Base-by-base conservation (phyloP, 2,329 filamentous ascomycete genomes). In the Dactylellina cionopaga region DNA sequence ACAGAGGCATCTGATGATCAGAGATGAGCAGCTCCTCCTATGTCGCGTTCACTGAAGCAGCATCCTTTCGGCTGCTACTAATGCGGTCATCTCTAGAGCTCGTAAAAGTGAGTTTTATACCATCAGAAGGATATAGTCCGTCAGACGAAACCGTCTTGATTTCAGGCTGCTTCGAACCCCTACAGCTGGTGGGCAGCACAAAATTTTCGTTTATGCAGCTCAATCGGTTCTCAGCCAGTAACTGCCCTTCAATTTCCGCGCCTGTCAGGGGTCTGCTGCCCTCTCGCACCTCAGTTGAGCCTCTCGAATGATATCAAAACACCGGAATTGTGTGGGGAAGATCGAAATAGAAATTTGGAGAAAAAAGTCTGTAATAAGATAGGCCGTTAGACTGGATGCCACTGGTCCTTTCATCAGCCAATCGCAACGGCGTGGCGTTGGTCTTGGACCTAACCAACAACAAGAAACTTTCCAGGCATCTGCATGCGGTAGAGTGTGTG, bases 151-250 rank as follows among this genome's bases (percentile, higher is more conserved):
- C 5, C 11, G 13, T 17, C 11, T 7, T 9, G 6, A 31, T 51
- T 2, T 15, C 3, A 17, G 6, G 5, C 22, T 29, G 44, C 25
- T n/a, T 33, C 6, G 19, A 27, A 55, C 7, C 13, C 35, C 13
- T 56, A 22, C 6, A 27, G 33, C 17, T 49, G 35, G 55, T 27
- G 44, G 5, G n/a, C 13, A 51, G 46, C 44, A 60, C 15, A 46
- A 58, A 51, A 35, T 55, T 47, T 70, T n/a, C 64, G 64, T 59
- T 70, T 70, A 56, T n/a, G 55, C 64, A 62, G 64, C 64, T 70
- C 62, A 70, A 70, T 70, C 64, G 9, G 15, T 29, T 6, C 22
- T 49, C 56, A 70, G 64, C 64, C 64, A 70, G 64, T 70, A 56
- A 62, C 15, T 55, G 64, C 64, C 43, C 64, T 56, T 46, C 9